Evolutionary conservation across 768 basidiomycete species (phyloP).

Genomic region (Naganishia randhawae): DNA sequence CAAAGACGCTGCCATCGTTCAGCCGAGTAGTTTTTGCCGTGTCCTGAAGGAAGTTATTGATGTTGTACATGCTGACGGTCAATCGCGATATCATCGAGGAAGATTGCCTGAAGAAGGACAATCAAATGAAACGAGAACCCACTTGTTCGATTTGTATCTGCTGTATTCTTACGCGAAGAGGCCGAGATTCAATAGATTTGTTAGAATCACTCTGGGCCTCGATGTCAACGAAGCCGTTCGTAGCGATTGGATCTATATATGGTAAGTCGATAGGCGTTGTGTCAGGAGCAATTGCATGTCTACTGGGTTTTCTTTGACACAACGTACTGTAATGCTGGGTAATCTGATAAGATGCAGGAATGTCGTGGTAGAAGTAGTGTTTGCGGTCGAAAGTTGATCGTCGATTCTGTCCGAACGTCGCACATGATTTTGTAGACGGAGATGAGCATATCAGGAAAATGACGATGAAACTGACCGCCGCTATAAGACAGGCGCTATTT

Average conservation of each 20-base stretch:
- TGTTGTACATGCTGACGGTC: not conserved
- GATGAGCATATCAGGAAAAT: not conserved
- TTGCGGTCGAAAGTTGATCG: slow-evolving; percentile 89
- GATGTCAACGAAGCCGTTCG: slow-evolving; percentile 58
- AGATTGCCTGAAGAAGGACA: not conserved
- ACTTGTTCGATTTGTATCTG: slow-evolving; percentile 97
- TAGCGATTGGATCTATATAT: slow-evolving; percentile 76
- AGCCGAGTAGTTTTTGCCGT: slow-evolving; percentile 74
- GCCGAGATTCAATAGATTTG: slow-evolving; percentile 25
- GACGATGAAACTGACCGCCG: not conserved
- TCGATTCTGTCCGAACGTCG: slow-evolving; percentile 60
- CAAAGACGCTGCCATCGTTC: slow-evolving; percentile 47
- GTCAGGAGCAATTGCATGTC: too few species aligned
- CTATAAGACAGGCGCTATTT: not conserved
- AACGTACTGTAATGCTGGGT: slow-evolving; percentile 83
- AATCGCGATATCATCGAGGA: slow-evolving; percentile 3
- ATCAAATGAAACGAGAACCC: slow-evolving; percentile 29
- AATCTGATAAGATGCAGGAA: slow-evolving; percentile 93
- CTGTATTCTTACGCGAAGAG: slow-evolving; percentile 68
- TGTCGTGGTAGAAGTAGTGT: slow-evolving; percentile 95
- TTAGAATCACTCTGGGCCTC: slow-evolving; percentile 42
- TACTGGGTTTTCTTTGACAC: too few species aligned
- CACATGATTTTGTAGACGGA: not conserved
- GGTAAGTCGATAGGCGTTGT: too few species aligned
- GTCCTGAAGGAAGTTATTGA: slow-evolving; percentile 58